Evolutionary conservation across 176 grass and related monocot species (phyloP).

Genomic region (Lolium rigidum): DNA sequence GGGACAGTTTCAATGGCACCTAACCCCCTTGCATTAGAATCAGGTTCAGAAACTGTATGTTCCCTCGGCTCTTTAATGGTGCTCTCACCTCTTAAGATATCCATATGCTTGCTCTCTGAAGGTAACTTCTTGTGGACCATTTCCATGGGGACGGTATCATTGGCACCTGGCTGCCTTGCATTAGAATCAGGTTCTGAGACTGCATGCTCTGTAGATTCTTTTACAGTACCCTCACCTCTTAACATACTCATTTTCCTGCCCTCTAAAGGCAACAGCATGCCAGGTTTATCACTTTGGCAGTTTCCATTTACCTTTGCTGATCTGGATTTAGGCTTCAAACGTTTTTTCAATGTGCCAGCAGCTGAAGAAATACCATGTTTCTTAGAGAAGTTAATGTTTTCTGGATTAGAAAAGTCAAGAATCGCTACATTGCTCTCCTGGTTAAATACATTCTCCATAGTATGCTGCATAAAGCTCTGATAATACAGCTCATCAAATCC

Average conservation of each 20-base stretch:
- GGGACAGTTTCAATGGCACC: not conserved
- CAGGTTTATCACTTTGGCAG: constrained; percentile 28
- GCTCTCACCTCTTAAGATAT: not conserved
- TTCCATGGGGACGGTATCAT: not conserved
- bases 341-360: constrained; percentile 5
- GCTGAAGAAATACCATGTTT: constrained; percentile 36
- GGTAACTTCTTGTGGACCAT: constrained; percentile 29
- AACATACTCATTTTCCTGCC: constrained; percentile 9
- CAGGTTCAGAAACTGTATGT: constrained; percentile 16
- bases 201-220: constrained; percentile 21
- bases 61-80: not conserved
- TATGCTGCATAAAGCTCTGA: constrained; percentile 35
- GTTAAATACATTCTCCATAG: constrained; percentile 32
- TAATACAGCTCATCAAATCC: constrained; percentile 47
- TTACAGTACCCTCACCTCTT: not conserved
- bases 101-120: constrained; percentile 32
- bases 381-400: not conserved
- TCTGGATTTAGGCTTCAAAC: constrained; percentile 44
- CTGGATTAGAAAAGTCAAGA: constrained; percentile 26
- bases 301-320: constrained; percentile 36
- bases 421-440: constrained; percentile 16
- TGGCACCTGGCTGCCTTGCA: constrained; percentile 26
- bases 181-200: constrained; percentile 24
- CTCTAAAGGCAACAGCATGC: constrained; percentile 19
- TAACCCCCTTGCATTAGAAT: constrained; percentile 4